Evolutionary conservation across 345 rosid genomes (phyloP).

Genomic region (Diplotaxis tenuifolia): DNA sequence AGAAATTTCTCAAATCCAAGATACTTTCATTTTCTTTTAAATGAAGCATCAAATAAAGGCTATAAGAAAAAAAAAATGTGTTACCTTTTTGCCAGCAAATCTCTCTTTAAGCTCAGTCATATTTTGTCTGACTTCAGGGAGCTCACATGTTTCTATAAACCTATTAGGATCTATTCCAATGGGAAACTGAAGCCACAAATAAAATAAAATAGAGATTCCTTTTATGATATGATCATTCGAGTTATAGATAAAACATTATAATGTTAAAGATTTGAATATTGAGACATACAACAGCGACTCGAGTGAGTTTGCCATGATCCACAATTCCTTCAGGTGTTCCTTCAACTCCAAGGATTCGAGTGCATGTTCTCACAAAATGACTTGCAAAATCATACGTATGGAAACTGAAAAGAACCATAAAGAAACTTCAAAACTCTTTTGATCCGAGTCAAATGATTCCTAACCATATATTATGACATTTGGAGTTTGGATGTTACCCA

Average conservation of each 20-base stretch:
- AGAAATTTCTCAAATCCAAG: conserved; percentile 93
- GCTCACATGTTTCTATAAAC: conserved; percentile 62
- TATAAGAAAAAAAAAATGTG: not conserved
- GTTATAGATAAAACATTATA: not conserved
- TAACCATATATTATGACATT: not conserved
- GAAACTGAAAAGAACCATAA: conserved; percentile 45
- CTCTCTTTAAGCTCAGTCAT: conserved; percentile 70
- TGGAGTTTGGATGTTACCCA: conserved; percentile 52
- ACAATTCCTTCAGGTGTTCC: conserved; percentile 95
- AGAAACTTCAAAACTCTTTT: not conserved
- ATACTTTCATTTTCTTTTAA: conserved; percentile 46
- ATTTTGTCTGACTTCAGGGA: conserved; percentile 55
- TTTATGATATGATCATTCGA: not conserved
- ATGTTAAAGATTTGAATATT: conserved; percentile 17
- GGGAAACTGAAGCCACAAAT: conserved; percentile 63
- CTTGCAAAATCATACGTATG: too few relatives aligned
- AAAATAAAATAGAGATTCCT: not conserved
- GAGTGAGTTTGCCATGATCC: conserved; percentile 80
- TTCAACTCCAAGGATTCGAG: conserved; percentile 90
- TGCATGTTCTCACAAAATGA: conserved; percentile 90
- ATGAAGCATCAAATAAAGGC: not conserved
- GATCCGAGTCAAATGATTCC: conserved; percentile 1
- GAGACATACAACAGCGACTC: conserved; percentile 81
- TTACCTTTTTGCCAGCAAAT: conserved; percentile 81
- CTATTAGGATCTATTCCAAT: conserved; percentile 90